These are phyloP conservation scores for Cryptococcus jaspeensis DNA, from an alignment of 1,284 basidiomycete genomes.

Conservation along the genomic window DNA sequence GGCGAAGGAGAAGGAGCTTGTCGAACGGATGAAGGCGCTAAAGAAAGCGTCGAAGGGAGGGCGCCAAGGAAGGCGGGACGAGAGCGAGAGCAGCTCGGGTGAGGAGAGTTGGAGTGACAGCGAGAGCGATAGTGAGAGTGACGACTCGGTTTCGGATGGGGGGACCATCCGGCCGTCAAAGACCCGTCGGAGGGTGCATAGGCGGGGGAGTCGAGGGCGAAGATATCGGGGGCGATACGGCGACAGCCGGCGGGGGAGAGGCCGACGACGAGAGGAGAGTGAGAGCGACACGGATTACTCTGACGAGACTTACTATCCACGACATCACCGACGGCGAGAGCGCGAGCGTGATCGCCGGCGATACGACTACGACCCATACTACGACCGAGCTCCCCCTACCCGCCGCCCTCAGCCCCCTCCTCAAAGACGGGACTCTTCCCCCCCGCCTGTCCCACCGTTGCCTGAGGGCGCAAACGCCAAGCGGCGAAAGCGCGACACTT, in stretches of 20 bases:
- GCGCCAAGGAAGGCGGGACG: constrained; percentile 8
- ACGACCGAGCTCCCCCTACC: neutral
- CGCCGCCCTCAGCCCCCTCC: neutral
- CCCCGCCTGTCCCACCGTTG: constrained; percentile 1
- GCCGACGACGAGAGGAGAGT: constrained; percentile 26
- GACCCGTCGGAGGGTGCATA: constrained; percentile 4
- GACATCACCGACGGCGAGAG: neutral
- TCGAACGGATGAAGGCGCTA: constrained; percentile 7
- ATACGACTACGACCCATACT: neutral
- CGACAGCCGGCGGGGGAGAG: constrained; percentile 8
- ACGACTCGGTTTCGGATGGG: constrained; percentile 16
- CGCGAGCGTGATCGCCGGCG: neutral
- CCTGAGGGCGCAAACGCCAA: constrained; percentile 1
- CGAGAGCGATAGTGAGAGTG: constrained; percentile 27
- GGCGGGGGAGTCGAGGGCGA: constrained; percentile 25
- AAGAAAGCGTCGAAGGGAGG: constrained; percentile 12
- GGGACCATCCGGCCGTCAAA: constrained; percentile 12
- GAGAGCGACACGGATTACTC: constrained; percentile 39
- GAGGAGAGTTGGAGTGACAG: constrained; percentile 15
- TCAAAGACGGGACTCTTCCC: neutral
- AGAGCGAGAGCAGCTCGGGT: constrained; percentile 10
- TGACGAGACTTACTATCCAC: constrained; percentile 5
- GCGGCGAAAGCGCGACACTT: no score
- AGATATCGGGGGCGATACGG: constrained; percentile 5
- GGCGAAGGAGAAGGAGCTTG: constrained; percentile 15